phyloP scores from a whole-genome alignment of 768 basidiomycete genomes.

The Mrakia frigida region DNA sequence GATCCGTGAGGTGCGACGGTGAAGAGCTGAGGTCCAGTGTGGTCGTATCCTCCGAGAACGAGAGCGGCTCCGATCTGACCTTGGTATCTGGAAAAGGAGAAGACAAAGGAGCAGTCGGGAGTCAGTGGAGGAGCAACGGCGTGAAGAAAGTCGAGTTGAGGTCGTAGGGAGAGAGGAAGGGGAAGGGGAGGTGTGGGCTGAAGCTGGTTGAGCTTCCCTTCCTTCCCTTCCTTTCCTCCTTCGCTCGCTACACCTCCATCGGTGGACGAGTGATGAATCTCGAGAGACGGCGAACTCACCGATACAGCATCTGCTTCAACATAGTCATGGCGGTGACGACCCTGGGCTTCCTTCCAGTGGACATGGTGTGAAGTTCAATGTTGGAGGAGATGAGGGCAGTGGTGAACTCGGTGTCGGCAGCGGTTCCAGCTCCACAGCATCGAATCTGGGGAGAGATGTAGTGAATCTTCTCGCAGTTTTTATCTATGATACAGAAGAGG shows the following conservation, averaged over 20 bases:
- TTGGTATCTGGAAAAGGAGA: slow-evolving; percentile 60
- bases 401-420: slow-evolving; percentile 95
- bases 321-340: slow-evolving; percentile 99
- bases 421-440: slow-evolving; percentile 97
- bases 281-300: slow-evolving; percentile 50
- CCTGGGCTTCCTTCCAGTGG: slow-evolving; percentile 82
- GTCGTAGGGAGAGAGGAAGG: neutral
- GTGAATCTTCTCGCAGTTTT: slow-evolving; percentile 99
- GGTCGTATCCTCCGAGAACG: slow-evolving; percentile 93
- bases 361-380: slow-evolving; percentile 85
- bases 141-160: neutral
- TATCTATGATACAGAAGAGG: slow-evolving; percentile 58
- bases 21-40: slow-evolving; percentile 88
- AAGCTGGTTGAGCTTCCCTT: too few species aligned
- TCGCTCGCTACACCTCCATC: neutral
- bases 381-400: slow-evolving; percentile 94
- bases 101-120: too few species aligned
- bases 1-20: slow-evolving; percentile 95
- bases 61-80: slow-evolving; percentile 92
- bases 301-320: slow-evolving; percentile 92
- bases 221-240: neutral
- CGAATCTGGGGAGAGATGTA: slow-evolving; percentile 91
- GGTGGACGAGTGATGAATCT: neutral
- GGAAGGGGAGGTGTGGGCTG: too few species aligned
- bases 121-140: neutral